A percentile compares a stretch with the other conserved stretches of the same genome.
Conservation (phyloP, 441 rosid genomes). For the Euphorbia celastroides region DNA sequence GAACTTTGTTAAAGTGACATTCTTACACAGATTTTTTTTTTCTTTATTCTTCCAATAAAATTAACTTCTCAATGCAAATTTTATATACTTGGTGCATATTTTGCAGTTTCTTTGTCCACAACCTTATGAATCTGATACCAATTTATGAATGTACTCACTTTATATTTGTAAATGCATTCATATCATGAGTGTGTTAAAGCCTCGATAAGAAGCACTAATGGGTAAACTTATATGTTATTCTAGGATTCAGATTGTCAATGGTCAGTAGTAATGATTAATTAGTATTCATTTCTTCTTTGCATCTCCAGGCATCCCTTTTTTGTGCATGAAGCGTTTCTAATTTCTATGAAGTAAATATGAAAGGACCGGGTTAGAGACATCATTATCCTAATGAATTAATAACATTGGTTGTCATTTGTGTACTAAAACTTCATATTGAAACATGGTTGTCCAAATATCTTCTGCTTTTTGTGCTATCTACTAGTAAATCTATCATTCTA, state of each 20-base stretch:
- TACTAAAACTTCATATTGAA: conserved; percentile 5
- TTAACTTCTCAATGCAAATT: neutral
- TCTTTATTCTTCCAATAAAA: neutral
- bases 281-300: conserved; percentile 1
- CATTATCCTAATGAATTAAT: neutral
- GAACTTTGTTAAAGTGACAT: neutral
- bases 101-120: neutral
- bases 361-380: neutral
- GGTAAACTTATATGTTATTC: neutral
- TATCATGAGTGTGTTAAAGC: neutral
- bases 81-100: neutral
- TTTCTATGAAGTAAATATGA: neutral
- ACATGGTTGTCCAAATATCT: neutral
- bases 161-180: neutral
- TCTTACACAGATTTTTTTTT: neutral
- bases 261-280: neutral
- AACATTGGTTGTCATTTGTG: neutral
- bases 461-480: neutral
- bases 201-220: neutral
- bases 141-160: neutral
- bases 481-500: conserved; percentile 12
- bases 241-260: neutral
- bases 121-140: neutral
- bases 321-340: neutral
- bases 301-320: neutral